Evolutionary conservation across 306 rosid species (phyloP).

Genomic region (Macrotyloma uniflorum): DNA sequence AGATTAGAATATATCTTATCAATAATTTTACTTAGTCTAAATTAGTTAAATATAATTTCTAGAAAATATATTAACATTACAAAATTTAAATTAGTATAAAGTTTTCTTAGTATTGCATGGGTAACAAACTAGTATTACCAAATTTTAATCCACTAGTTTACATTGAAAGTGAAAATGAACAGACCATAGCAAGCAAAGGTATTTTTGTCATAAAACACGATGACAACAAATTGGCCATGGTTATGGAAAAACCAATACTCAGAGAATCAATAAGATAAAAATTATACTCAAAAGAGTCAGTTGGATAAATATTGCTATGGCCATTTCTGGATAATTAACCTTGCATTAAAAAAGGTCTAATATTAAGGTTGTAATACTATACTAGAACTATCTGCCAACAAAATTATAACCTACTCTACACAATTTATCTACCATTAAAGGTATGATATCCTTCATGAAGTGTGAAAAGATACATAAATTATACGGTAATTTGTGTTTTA

Average conservation of each 20-base stretch:
- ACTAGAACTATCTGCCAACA: not conserved
- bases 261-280: not conserved
- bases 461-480: not conserved
- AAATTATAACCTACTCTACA: not conserved
- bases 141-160: not conserved
- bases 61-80: not conserved
- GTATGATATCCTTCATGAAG: not conserved
- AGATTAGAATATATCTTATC: not conserved
- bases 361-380: not conserved
- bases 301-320: not conserved
- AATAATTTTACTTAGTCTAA: not conserved
- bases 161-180: conserved; percentile 8
- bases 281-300: not conserved
- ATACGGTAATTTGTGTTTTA: not conserved
- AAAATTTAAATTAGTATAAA: not conserved
- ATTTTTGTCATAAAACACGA: too few species aligned
- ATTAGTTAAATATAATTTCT: not conserved
- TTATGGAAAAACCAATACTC: not conserved
- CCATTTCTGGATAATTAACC: not conserved
- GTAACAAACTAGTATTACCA: not conserved
- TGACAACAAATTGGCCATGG: not conserved
- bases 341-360: conserved; percentile 3
- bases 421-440: conserved; percentile 1
- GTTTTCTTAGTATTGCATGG: not conserved
- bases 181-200: not conserved